A percentile compares a stretch with the other conserved stretches of the same genome.
Conservation (phyloP, 495 filamentous ascomycete species). For the Neurospora sp. region DNA sequence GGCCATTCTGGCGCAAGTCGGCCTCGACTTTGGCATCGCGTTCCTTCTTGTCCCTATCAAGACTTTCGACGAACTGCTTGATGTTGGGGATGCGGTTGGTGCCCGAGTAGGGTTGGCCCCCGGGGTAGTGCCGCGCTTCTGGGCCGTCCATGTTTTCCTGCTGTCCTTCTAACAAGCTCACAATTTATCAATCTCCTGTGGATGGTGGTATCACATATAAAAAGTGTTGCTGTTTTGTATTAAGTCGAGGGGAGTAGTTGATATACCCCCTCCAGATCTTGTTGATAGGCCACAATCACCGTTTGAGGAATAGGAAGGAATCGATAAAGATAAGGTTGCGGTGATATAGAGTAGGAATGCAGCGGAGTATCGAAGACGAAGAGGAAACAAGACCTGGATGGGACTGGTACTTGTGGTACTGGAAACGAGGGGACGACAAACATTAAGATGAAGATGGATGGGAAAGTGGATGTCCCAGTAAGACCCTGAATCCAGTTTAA, state of each 20-base stretch:
- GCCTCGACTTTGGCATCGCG: slow-evolving; percentile 59
- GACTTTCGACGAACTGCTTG: slow-evolving; percentile 65
- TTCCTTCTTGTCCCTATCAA: slow-evolving; percentile 69
- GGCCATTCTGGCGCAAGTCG: slow-evolving; percentile 19
- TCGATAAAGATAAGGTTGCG: background rate
- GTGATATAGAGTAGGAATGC: background rate
- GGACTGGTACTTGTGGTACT: background rate
- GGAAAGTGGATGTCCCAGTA: background rate
- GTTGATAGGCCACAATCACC: background rate
- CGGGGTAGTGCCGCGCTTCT: slow-evolving; percentile 10
- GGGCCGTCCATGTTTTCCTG: background rate
- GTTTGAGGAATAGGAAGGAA: background rate
- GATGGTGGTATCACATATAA: background rate
- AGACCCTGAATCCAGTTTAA: background rate
- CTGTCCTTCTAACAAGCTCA: background rate
- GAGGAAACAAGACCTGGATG: background rate
- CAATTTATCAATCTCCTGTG: background rate
- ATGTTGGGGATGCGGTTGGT: slow-evolving; percentile 77
- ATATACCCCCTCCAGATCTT: background rate
- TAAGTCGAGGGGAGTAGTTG: background rate
- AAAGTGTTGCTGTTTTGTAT: background rate
- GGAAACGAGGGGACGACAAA: background rate
- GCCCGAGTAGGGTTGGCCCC: slow-evolving; percentile 50
- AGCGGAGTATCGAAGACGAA: background rate
- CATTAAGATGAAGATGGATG: background rate